These are phyloP conservation scores for Bauhinia variegata DNA, from an alignment of 306 rosid genomes.

Conservation along the genomic window DNA sequence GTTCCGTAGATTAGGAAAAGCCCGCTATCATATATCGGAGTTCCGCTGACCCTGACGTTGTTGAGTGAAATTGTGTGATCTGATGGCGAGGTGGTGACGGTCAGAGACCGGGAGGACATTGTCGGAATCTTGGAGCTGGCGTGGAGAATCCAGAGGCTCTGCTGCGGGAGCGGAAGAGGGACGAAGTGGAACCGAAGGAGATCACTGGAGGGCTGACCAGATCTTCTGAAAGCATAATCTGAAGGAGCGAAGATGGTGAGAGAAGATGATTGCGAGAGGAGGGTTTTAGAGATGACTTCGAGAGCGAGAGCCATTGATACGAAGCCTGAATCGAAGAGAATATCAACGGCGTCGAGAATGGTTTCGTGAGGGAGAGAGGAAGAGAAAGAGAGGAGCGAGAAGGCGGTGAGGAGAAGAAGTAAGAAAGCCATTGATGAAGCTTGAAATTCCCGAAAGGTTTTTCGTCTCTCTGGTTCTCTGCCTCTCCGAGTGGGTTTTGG, in stretches of 20 bases:
- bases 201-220: constrained; percentile 79
- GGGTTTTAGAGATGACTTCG: constrained; percentile 54
- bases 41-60: constrained; percentile 39
- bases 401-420: constrained; percentile 15
- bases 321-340: constrained; percentile 68
- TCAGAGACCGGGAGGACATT: constrained; percentile 46
- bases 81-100: constrained; percentile 51
- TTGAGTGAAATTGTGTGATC: constrained; percentile 49
- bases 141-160: constrained; percentile 61
- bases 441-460: neutral
- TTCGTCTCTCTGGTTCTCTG: too few relatives aligned
- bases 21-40: constrained; percentile 71
- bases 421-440: constrained; percentile 66
- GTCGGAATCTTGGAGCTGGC: constrained; percentile 72
- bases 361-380: constrained; percentile 50
- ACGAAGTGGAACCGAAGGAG: constrained; percentile 71
- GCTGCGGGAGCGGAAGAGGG: constrained; percentile 49
- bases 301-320: constrained; percentile 77
- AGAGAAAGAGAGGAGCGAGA: constrained; percentile 43
- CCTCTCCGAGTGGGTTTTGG: too few relatives aligned
- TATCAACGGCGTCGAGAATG: constrained; percentile 64
- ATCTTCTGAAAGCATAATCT: constrained; percentile 60
- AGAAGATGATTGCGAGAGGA: constrained; percentile 52
- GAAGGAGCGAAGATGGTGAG: constrained; percentile 84
- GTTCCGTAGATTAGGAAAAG: constrained; percentile 58